phyloP scores from a whole-genome alignment of 805 yeast species.

The Yarrowia osloensis region DNA sequence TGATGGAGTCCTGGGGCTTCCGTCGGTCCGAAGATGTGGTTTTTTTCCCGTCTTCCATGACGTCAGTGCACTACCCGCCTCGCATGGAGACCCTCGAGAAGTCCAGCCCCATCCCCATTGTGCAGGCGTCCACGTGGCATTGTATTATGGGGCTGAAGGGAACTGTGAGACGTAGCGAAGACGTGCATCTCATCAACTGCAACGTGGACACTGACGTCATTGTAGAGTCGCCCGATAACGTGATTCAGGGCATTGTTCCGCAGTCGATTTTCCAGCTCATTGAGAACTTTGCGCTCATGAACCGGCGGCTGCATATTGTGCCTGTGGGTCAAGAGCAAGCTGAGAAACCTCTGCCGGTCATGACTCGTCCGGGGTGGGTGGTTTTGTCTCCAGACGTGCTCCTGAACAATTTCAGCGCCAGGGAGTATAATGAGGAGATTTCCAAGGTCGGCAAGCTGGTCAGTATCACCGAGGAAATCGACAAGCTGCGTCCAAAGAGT shows the following conservation, averaged over 20 bases:
- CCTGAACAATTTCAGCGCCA: slow-evolving; percentile 64
- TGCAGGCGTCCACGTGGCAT: slow-evolving; percentile 72
- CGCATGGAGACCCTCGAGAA: slow-evolving; percentile 47
- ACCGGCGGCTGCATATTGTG: slow-evolving; percentile 79
- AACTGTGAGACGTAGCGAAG: slow-evolving; percentile 83
- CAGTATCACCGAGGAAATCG: slow-evolving; percentile 73
- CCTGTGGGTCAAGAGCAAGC: slow-evolving; percentile 57
- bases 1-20: slow-evolving; percentile 59
- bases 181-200: slow-evolving; percentile 83
- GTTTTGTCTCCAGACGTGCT: slow-evolving; percentile 81
- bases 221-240: slow-evolving; percentile 51
- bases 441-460: slow-evolving; percentile 54
- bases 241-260: slow-evolving; percentile 55
- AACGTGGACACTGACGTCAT: slow-evolving; percentile 87
- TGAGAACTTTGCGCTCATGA: slow-evolving; percentile 84
- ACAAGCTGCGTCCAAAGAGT: slow-evolving; percentile 73
- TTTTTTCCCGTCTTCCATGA: slow-evolving; percentile 68
- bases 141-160: slow-evolving; percentile 98
- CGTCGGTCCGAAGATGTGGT: slow-evolving; percentile 89
- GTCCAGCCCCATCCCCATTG: slow-evolving; percentile 47
- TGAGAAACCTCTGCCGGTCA: slow-evolving; percentile 53
- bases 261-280: slow-evolving; percentile 75
- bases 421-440: slow-evolving; percentile 50
- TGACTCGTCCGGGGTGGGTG: slow-evolving; percentile 80
- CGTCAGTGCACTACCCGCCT: slow-evolving; percentile 67